phyloP scores from a whole-genome alignment of 805 yeast genomes.

The Priceomyces medius region DNA sequence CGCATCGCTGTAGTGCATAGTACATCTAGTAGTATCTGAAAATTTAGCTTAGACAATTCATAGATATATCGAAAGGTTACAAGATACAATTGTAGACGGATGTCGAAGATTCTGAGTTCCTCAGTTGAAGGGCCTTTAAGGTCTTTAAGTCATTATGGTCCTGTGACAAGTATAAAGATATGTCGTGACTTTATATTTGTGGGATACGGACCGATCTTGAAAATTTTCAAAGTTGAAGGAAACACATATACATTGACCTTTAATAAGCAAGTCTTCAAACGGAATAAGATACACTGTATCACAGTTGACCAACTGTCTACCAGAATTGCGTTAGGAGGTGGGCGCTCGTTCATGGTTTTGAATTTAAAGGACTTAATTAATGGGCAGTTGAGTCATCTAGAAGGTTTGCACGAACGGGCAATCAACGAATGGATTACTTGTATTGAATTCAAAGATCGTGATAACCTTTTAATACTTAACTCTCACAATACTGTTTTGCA shows the following conservation, averaged over 20 bases:
- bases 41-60: neutral
- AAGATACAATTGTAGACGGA: slow-evolving; percentile 4
- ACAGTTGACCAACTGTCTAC: slow-evolving; percentile 29
- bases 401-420: slow-evolving; percentile 41
- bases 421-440: slow-evolving; percentile 80
- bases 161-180: slow-evolving; percentile 61
- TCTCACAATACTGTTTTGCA: slow-evolving; percentile 70
- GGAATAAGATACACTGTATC: slow-evolving; percentile 84
- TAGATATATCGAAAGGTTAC: neutral
- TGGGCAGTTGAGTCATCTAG: slow-evolving; percentile 4
- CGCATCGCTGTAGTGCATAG: neutral
- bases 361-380: slow-evolving; percentile 29
- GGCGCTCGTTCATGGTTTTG: slow-evolving; percentile 58
- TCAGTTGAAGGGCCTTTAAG: slow-evolving; percentile 4
- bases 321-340: slow-evolving; percentile 59
- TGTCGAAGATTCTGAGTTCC: slow-evolving; percentile 16
- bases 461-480: slow-evolving; percentile 53
- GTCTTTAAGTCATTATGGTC: slow-evolving; percentile 51
- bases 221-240: slow-evolving; percentile 46
- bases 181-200: slow-evolving; percentile 44
- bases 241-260: slow-evolving; percentile 33
- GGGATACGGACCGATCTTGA: slow-evolving; percentile 72
- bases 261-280: slow-evolving; percentile 51
- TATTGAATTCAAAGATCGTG: slow-evolving; percentile 47
- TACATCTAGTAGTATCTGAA: neutral